phyloP scores from a whole-genome alignment of 169 alveolate species.

The Plasmodium berghei region DNA sequence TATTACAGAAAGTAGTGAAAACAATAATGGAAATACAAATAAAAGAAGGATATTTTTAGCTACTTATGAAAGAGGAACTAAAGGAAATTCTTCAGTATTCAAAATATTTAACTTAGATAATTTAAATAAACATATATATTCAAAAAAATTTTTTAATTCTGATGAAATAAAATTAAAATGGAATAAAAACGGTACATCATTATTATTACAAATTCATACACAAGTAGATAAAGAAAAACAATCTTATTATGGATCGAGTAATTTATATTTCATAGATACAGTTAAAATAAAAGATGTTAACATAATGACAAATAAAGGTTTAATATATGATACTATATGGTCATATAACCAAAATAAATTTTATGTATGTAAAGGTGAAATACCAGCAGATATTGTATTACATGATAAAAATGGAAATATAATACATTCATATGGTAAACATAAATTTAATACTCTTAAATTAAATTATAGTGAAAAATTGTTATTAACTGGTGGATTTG shows the following conservation, averaged over 20 bases:
- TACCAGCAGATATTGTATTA: conserved; percentile 79
- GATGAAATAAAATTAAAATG: conserved; percentile 86
- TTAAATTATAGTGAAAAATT: conserved; percentile 85
- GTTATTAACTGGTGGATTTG: conserved; percentile 92
- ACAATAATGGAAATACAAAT: not conserved
- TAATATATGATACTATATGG: conserved; percentile 85
- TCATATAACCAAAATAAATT: conserved; percentile 80
- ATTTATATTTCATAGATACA: conserved; percentile 78
- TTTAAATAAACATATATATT: conserved; percentile 24
- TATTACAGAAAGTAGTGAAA: too few relatives aligned
- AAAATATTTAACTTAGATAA: conserved; percentile 27
- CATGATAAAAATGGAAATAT: conserved; percentile 81
- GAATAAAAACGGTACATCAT: conserved; percentile 81
- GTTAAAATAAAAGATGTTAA: conserved; percentile 36
- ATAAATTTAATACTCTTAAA: conserved; percentile 88
- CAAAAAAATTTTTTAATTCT: conserved; percentile 76
- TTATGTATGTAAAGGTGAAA: conserved; percentile 81
- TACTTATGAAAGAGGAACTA: conserved; percentile 56
- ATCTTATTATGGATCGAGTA: conserved; percentile 82
- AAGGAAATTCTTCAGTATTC: conserved; percentile 63
- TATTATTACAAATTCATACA: conserved; percentile 80
- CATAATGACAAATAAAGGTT: conserved; percentile 73
- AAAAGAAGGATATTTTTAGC: conserved; percentile 27
- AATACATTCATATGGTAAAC: conserved; percentile 83
- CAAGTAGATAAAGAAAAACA: conserved; percentile 82